phyloP scores from a whole-genome alignment of 108 stramenopile species.

The Mediolabrus comicus region DNA sequence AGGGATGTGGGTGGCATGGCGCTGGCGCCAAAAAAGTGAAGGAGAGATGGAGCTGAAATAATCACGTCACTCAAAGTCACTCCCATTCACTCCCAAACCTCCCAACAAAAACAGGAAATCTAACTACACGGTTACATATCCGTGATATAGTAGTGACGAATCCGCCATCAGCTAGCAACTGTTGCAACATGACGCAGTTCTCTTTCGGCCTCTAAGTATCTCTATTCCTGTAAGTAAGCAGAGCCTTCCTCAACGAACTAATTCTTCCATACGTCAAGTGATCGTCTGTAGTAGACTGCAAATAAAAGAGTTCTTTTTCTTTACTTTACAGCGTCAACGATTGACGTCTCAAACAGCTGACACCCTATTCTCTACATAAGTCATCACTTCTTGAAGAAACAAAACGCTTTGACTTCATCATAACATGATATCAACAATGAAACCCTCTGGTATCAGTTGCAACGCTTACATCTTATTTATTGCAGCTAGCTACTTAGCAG shows the following conservation, averaged over 20 bases:
- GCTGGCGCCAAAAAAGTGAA: too few species aligned
- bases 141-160: too few species aligned
- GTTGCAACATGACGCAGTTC: conserved; percentile 3
- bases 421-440: not conserved
- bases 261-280: not conserved
- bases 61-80: too few species aligned
- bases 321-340: not conserved
- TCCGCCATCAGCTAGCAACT: too few species aligned
- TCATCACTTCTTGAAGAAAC: too few species aligned
- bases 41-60: too few species aligned
- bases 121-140: too few species aligned
- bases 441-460: not conserved
- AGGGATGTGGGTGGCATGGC: too few species aligned
- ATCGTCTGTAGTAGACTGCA: not conserved
- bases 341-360: not conserved
- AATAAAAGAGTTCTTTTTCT: not conserved
- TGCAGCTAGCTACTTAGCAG: not conserved
- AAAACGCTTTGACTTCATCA: too few species aligned
- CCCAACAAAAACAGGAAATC: too few species aligned
- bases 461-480: not conserved
- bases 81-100: too few species aligned
- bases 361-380: not conserved
- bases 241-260: not conserved
- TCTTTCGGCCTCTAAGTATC: not conserved
- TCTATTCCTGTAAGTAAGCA: too few species aligned